phyloP scores from a whole-genome alignment of 768 basidiomycete species.

The Gyrodon lividus region DNA sequence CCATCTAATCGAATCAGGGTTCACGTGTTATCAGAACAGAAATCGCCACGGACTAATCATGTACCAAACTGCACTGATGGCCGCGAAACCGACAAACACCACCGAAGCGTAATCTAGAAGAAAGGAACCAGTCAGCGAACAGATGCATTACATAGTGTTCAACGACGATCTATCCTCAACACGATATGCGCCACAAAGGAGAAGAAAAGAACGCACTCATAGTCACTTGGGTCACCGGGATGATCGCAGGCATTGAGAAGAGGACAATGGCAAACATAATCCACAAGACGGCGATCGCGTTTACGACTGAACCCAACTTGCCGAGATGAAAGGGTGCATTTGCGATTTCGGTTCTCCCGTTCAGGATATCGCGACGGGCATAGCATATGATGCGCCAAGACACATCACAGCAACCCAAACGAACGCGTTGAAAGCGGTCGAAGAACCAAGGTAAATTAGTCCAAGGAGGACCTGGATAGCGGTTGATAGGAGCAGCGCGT shows the following conservation, averaged over 20 bases:
- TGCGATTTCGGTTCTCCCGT: constrained; percentile 42
- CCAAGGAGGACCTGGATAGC: constrained; percentile 58
- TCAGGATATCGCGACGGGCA: constrained; percentile 56
- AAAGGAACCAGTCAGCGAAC: too few species aligned
- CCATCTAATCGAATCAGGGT: constrained; percentile 35
- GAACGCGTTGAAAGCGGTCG: constrained; percentile 66
- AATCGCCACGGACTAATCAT: constrained; percentile 43
- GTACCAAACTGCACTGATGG: constrained; percentile 62
- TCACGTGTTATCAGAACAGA: background rate
- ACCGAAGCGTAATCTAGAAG: constrained; percentile 61
- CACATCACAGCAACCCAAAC: constrained; percentile 67
- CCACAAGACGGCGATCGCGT: constrained; percentile 58
- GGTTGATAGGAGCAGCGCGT: constrained; percentile 60
- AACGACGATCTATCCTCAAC: background rate
- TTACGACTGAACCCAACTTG: constrained; percentile 43
- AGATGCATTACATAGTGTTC: background rate
- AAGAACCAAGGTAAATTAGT: constrained; percentile 60
- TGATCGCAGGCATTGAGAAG: constrained; percentile 65
- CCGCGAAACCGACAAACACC: constrained; percentile 62
- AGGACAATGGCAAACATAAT: constrained; percentile 58
- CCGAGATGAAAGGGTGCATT: constrained; percentile 55
- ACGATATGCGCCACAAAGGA: background rate
- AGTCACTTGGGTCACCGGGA: constrained; percentile 50
- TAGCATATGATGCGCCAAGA: constrained; percentile 59
- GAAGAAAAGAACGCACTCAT: constrained; percentile 42